Evolutionary conservation across 805 yeast genomes (phyloP).

Genomic region (Zygosaccharomyces siamensis): DNA sequence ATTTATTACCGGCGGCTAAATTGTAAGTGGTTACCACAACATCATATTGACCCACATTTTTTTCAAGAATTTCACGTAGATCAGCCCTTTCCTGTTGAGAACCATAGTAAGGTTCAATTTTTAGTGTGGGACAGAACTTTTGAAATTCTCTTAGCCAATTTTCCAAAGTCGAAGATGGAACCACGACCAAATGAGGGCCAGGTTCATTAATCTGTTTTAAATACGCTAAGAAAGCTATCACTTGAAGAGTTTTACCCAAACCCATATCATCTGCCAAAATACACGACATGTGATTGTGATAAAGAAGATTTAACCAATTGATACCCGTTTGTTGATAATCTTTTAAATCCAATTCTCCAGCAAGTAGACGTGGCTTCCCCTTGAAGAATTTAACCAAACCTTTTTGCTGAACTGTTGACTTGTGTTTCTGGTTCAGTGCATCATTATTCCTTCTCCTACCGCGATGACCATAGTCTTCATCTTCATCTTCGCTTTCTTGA

Average conservation of each 20-base stretch:
- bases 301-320: slow-evolving; percentile 84
- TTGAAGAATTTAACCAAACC: slow-evolving; percentile 45
- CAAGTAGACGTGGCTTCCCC: slow-evolving; percentile 64
- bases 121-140: slow-evolving; percentile 76
- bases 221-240: slow-evolving; percentile 84
- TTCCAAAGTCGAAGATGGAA: slow-evolving; percentile 94
- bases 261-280: slow-evolving; percentile 99
- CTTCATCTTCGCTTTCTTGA: slow-evolving; percentile 29
- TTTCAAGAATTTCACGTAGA: slow-evolving; percentile 61
- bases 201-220: slow-evolving; percentile 54
- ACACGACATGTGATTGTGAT: slow-evolving; percentile 76
- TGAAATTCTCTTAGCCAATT: slow-evolving; percentile 95
- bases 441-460: slow-evolving; percentile 28
- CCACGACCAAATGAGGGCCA: slow-evolving; percentile 91
- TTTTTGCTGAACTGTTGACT: slow-evolving; percentile 10
- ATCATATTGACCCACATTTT: slow-evolving; percentile 57
- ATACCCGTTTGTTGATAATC: slow-evolving; percentile 95
- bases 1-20: slow-evolving; percentile 80
- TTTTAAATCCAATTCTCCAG: slow-evolving; percentile 64
- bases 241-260: slow-evolving; percentile 94
- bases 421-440: slow-evolving; percentile 8
- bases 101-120: slow-evolving; percentile 92
- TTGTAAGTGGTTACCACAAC: slow-evolving; percentile 93
- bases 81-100: slow-evolving; percentile 79
- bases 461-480: slow-evolving; percentile 8